Evolutionary conservation across 2,329 filamentous ascomycete genomes (phyloP).

Genomic region (Tolypocladium ophioglossoides): DNA sequence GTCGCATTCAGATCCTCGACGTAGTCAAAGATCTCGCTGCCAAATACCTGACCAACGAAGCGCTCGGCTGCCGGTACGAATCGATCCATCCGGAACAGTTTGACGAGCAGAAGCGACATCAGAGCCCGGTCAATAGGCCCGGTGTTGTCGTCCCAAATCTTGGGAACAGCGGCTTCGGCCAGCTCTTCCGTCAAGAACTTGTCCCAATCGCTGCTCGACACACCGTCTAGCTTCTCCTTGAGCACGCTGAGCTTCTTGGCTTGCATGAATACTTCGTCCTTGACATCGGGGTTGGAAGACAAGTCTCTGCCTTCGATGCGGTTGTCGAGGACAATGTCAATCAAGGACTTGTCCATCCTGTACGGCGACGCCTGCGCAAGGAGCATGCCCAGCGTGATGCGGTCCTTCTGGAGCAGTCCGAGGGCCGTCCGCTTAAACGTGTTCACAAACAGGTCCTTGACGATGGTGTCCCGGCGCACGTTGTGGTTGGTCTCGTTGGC

Average conservation of each 20-base stretch:
- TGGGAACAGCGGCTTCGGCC: constrained; percentile 74
- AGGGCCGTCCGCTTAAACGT: constrained; percentile 91
- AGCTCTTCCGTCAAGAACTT: constrained; percentile 76
- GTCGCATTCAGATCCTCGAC: constrained; percentile 79
- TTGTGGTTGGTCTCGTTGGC: constrained; percentile 64
- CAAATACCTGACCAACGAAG: constrained; percentile 84
- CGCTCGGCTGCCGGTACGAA: constrained; percentile 88
- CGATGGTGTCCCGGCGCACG: constrained; percentile 75
- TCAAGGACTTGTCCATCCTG: constrained; percentile 81
- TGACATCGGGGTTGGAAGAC: constrained; percentile 54
- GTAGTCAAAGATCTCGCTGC: constrained; percentile 68
- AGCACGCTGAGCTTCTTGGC: constrained; percentile 62
- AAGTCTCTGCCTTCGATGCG: constrained; percentile 67
- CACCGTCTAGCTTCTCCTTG: constrained; percentile 57
- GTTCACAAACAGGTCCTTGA: constrained; percentile 83
- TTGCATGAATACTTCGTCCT: constrained; percentile 56
- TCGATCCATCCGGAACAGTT: constrained; percentile 88
- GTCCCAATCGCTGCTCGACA: constrained; percentile 60
- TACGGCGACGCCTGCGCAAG: constrained; percentile 94
- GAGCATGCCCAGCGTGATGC: constrained; percentile 87
- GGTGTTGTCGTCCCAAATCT: constrained; percentile 55
- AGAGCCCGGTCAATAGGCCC: constrained; percentile 66
- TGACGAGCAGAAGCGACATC: constrained; percentile 78
- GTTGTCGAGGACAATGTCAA: constrained; percentile 78
- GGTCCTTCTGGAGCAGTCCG: constrained; percentile 85